A percentile compares a stretch with the other conserved stretches of the same genome.
Evolutionary conservation across 306 rosid genomes (phyloP).

Genomic region (Citrullus amarus): DNA sequence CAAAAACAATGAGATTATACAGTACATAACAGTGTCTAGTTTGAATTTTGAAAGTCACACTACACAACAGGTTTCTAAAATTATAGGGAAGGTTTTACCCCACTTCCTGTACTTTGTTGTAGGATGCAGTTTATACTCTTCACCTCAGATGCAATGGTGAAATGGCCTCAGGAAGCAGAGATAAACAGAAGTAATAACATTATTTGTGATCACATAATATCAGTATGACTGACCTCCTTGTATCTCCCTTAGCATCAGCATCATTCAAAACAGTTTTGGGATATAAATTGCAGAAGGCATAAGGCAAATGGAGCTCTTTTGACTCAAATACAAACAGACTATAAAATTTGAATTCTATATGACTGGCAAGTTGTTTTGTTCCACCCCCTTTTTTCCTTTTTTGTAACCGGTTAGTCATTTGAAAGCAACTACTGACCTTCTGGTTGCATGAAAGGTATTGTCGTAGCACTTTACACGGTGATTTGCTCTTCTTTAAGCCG

Average conservation of each 20-base stretch:
- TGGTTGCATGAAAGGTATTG: background rate
- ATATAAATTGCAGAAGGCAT: background rate
- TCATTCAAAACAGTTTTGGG: background rate
- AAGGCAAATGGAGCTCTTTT: conserved; percentile 19
- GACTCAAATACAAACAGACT: conserved; percentile 25
- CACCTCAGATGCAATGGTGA: conserved; percentile 11
- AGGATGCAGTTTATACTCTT: background rate
- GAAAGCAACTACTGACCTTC: conserved; percentile 18
- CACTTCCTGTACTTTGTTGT: background rate
- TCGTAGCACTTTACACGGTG: conserved; percentile 21
- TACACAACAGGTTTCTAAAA: background rate
- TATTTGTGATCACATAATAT: background rate
- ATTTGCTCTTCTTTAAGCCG: conserved; percentile 70
- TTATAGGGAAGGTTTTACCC: background rate
- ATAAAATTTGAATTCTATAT: conserved; percentile 10
- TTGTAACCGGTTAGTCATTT: conserved; percentile 28
- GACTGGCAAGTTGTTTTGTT: conserved; percentile 21
- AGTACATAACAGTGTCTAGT: background rate
- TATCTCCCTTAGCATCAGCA: background rate
- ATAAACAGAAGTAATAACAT: background rate
- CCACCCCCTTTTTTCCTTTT: conserved; percentile 11
- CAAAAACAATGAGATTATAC: conserved; percentile 1
- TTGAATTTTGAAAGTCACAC: conserved; percentile 2
- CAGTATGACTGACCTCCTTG: conserved; percentile 1
- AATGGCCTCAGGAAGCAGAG: background rate